Evolutionary conservation across 2,329 filamentous ascomycete species (phyloP), one percentile per base, ranked within the genome.

Genomic region (Arthrinium phaeospermum): DNA sequence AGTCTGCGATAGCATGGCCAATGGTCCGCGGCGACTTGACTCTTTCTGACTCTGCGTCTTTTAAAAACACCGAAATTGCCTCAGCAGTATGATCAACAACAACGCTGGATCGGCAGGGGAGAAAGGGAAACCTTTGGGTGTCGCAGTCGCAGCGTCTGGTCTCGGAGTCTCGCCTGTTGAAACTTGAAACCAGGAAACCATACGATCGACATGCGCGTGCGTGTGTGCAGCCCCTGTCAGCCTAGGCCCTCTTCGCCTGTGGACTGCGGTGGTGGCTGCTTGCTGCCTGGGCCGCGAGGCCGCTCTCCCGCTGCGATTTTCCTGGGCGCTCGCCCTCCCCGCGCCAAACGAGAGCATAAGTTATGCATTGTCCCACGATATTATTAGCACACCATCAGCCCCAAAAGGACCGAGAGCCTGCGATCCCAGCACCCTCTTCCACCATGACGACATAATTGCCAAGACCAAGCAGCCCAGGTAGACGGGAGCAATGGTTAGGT

Each of bases 371-470:
- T 49, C n/a, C 46, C 46, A 49, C 46, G 46, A n/a, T 49, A 49
- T 49, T 49, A n/a, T 49, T 49, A 49, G 46, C 8, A 49, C 6
- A 41, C 37, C 37, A 41, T 41, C 37, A 41, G 37, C 46, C 46
- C 27, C 19, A 4, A 49, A 49, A 49, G 46, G 10, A 7, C 46
- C 46, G 46, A n/a, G 46, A 49, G 46, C 46, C 8, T n/a, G 46
- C 46, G 46, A 10, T 49, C 27, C 27, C 27, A 34, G 34, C 57
- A n/a, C n/a, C 22, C 22, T 34, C 34, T 24, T 24, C n/a, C 49
- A 41, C 34, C 57, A 64, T 64, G 57, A 64, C 57, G 57, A 64
- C 57, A 41, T 37, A 64, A 64, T 64, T 64, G 57, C 57, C 57
- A 64, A 64, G 57, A 64, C 34, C 4, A 41, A 41, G 7, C 37